Base-by-base conservation (phyloP, 371 early-diverging fungal species). In the Mucor piriformis region DNA sequence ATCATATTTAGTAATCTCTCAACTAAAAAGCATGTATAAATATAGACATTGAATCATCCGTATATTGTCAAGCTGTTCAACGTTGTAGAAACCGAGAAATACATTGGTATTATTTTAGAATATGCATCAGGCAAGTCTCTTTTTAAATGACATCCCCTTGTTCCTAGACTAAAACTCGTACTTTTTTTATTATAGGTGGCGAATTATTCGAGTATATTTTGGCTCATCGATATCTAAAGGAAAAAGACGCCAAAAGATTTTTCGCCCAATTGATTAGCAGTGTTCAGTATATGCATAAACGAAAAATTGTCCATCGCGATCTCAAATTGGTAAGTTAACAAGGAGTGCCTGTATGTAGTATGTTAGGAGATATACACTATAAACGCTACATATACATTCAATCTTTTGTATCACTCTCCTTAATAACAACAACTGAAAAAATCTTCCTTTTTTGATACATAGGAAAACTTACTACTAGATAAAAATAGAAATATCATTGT, bases 401-500 rank as follows among this genome's bases (percentile, higher is more conserved):
- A n/a, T n/a, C 38, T 15, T n/a, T 37, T 11, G 12, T 3, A n/a
- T 37, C 11, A 10, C 12, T 21, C 42, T 42, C 42, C 42, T 18
- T 49, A 23, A 32, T 6, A 32, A 18, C 8, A 32, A 25, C 27
- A 27, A 1, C 24, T 8, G 15, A 27, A 25, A 15, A 49, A 2
- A 8, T 15, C 4, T 46, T 46, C 11, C 24, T 15, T 24, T 24
- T 24, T 46, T 24, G 11, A 7, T 46, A 24, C 11, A 44, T 46
- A 91, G 92, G 97, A 97, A 81, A 97, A 96, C 63, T 68, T 96
- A 50, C 72, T 96, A 47, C 76, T 95, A 48, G 95, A 95, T 77
- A 82, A 83, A 46, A 76, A 92, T 63, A 81, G 90, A 24, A 91
- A 93, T 74, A 88, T 98, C 29, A 89, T 95, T 59, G 92, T 99